Evolutionary conservation across 1,284 basidiomycete genomes (phyloP).

Genomic region (Ustilago vetiveriae): DNA sequence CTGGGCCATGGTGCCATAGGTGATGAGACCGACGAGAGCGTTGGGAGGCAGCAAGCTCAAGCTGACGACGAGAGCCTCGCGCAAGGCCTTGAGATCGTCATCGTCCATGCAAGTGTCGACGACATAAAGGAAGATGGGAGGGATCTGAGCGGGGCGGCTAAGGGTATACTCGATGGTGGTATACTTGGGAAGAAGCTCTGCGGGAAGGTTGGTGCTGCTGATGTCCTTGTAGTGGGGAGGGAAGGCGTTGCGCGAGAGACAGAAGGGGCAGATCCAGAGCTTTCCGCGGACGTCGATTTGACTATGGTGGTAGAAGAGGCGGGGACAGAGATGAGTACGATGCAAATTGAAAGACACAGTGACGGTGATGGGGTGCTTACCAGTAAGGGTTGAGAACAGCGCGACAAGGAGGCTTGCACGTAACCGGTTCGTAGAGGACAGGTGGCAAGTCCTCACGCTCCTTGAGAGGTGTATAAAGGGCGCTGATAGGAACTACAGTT

Average conservation of each 20-base stretch:
- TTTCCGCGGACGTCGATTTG: conserved; percentile 98
- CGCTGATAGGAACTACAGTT: conserved; percentile 96
- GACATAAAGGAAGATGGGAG: conserved; percentile 95
- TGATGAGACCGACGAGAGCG: conserved; percentile 93
- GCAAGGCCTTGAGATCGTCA: conserved; percentile 92
- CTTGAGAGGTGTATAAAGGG: conserved; percentile 97
- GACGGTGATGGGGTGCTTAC: conserved; percentile 63
- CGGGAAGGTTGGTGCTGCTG: conserved; percentile 93
- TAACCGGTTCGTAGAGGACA: conserved; percentile 96
- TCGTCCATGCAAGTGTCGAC: conserved; percentile 97
- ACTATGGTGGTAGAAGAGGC: conserved; percentile 69
- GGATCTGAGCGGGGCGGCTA: conserved; percentile 86
- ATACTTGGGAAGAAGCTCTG: conserved; percentile 95
- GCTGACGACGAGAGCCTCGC: conserved; percentile 91
- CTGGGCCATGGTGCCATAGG: conserved; percentile 97
- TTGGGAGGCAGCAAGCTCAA: conserved; percentile 90
- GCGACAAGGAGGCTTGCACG: conserved; percentile 96
- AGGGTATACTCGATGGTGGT: conserved; percentile 99
- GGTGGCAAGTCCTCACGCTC: conserved; percentile 93
- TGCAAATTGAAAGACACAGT: background rate
- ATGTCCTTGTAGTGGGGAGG: conserved; percentile 99
- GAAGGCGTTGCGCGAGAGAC: conserved; percentile 93
- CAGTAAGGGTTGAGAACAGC: conserved; percentile 98
- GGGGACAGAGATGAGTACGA: background rate
- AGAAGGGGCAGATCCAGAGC: conserved; percentile 99